Conservation (phyloP, 495 filamentous ascomycete genomes). For the Daldinia childiae region DNA sequence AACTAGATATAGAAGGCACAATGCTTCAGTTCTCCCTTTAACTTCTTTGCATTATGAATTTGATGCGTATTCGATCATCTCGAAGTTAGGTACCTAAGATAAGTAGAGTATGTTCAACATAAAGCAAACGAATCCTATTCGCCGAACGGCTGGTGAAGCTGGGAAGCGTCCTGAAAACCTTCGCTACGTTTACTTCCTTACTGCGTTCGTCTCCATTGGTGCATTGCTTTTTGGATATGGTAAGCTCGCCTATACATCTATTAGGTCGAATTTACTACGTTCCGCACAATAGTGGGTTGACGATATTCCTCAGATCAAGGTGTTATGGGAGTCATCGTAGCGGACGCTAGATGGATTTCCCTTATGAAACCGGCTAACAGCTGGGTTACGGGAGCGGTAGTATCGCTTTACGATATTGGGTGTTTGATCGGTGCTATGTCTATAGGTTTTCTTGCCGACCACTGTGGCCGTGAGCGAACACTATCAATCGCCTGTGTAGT, state of each 20-base stretch:
- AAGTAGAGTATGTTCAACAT: neutral
- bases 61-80: neutral
- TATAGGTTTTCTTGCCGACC: neutral
- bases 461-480: neutral
- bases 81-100: neutral
- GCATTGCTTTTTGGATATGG: conserved; percentile 37
- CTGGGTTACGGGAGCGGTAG: neutral
- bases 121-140: neutral
- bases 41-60: too few relatives aligned
- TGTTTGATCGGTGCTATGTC: neutral
- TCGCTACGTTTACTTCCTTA: conserved; percentile 30
- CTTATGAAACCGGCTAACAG: neutral
- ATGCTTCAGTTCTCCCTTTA: neutral
- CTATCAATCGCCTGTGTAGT: conserved; percentile 54
- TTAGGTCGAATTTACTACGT: neutral
- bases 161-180: conserved; percentile 19
- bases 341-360: neutral
- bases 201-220: conserved; percentile 33
- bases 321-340: conserved; percentile 1
- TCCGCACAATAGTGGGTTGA: neutral
- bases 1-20: neutral
- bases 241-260: conserved; percentile 47
- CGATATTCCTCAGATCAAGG: neutral
- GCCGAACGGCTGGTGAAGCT: neutral
- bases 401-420: neutral